phyloP scores from a whole-genome alignment of 352 stramenopile species.

The Phytophthora vignae region DNA sequence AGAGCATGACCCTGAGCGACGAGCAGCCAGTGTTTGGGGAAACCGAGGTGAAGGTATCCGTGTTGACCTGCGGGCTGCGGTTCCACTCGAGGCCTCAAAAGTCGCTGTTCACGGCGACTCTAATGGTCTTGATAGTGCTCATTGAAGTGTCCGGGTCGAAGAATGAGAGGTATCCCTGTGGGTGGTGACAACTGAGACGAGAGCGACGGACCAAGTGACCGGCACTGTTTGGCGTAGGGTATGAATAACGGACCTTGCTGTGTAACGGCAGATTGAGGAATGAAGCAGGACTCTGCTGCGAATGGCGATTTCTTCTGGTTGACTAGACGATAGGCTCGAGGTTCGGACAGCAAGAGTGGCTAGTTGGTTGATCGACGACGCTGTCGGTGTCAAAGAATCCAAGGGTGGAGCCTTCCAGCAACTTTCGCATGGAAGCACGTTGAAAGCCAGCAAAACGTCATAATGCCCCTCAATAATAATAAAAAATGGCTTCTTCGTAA shows the following conservation, averaged over 20 bases:
- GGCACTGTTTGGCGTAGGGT: conserved; percentile 17
- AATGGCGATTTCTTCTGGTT: too few species aligned
- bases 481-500: too few species aligned
- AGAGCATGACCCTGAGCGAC: conserved; percentile 53
- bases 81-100: conserved; percentile 69
- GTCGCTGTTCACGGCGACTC: conserved; percentile 38
- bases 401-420: too few species aligned
- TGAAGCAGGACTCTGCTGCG: neutral
- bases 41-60: conserved; percentile 45
- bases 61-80: conserved; percentile 53
- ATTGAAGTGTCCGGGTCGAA: conserved; percentile 36
- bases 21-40: conserved; percentile 53
- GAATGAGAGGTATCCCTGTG: conserved; percentile 68
- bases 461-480: too few species aligned
- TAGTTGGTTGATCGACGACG: too few species aligned
- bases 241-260: conserved; percentile 1
- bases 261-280: conserved; percentile 31
- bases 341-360: too few species aligned
- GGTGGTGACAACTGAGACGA: neutral
- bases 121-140: conserved; percentile 47
- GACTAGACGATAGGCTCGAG: too few species aligned
- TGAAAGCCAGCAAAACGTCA: too few species aligned
- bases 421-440: too few species aligned
- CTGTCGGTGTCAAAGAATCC: too few species aligned
- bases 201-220: conserved; percentile 1